phyloP scores from a whole-genome alignment of 1,284 basidiomycete genomes.

The Ganoderma sinense region DNA sequence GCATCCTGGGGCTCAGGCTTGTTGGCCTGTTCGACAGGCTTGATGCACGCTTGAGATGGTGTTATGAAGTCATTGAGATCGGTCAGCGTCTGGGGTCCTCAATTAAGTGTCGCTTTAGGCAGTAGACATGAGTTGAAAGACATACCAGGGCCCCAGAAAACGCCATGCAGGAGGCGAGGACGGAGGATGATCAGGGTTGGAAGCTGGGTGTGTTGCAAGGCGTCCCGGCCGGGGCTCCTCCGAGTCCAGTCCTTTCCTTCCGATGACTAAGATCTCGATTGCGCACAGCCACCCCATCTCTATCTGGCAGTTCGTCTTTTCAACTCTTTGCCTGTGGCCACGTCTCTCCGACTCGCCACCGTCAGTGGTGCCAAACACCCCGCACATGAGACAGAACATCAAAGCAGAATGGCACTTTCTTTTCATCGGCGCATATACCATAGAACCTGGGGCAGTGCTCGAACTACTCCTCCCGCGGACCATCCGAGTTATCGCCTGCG shows the following conservation, averaged over 20 bases:
- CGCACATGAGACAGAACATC: background rate
- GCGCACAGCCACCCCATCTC: conserved; percentile 1
- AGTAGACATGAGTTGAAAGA: conserved; percentile 25
- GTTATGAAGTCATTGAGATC: conserved; percentile 99
- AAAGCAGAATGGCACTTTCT: too few species aligned
- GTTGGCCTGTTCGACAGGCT: conserved; percentile 84
- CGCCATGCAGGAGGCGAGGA: conserved; percentile 60
- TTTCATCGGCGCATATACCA: too few species aligned
- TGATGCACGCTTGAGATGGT: conserved; percentile 97
- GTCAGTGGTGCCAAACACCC: background rate
- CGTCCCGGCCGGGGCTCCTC: background rate
- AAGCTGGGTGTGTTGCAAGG: background rate
- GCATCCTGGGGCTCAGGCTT: conserved; percentile 51
- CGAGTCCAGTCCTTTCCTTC: background rate
- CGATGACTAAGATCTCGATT: conserved; percentile 8
- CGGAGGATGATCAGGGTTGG: background rate
- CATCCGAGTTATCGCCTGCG: too few species aligned
- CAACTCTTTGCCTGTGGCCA: background rate
- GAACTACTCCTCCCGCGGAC: too few species aligned
- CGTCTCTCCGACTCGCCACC: too few species aligned
- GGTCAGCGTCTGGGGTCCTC: conserved; percentile 72
- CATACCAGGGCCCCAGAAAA: conserved; percentile 90
- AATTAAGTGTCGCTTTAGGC: conserved; percentile 7
- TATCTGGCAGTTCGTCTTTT: background rate
- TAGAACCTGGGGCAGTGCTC: too few species aligned